Evolutionary conservation across 768 basidiomycete species (phyloP), one percentile per base, ranked within the genome.

Genomic region (Pleurotus giganteus): DNA sequence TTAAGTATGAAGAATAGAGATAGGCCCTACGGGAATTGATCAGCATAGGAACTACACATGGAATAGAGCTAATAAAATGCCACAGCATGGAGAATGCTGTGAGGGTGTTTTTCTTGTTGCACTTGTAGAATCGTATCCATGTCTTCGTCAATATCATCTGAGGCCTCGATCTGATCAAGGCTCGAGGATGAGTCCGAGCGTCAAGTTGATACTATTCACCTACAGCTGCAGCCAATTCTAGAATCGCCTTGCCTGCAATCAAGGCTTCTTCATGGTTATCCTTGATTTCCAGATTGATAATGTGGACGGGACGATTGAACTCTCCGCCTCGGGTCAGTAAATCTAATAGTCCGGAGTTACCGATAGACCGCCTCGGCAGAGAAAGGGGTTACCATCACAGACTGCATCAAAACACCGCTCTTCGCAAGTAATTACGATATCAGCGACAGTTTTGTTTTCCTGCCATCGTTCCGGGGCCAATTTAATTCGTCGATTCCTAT

Each of bases 231-330:
- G 93, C 94, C 19, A 99, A 75, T 64, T 96, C 95, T 26, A 98
- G 75, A 67, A 98, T 94, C 2, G 96, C 94, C 69, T 87, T 91
- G 15, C 97, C 96, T 23, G 97, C 97, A 60, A 98, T 93, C 44
- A 89, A 76, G 0, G 97, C 97, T 71, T 99, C 97, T 77, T 98
- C 97, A 63, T 98, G 95, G 65, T 97, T 98, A 71, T 99, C 97
- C 74, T 91, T 97, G 71, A 98, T 98, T 66, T 99, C 97, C 57
- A 98, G 83, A 70, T 99, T 99, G 65, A 99, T 91, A 39, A 99
- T 70, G 69, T 99, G 97, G 15, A 98, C 94, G 1, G 95, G 90
- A 57, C 87, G 87, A 73, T 94, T 98, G 65, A 85, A 87, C 55
- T 98, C 95, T 3, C 97, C 92, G 26, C 94, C 94, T 60, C 92